Evolutionary conservation across 805 yeast genomes (phyloP), one percentile per base, ranked within the genome.

Genomic region (Hyphopichia homilentoma): DNA sequence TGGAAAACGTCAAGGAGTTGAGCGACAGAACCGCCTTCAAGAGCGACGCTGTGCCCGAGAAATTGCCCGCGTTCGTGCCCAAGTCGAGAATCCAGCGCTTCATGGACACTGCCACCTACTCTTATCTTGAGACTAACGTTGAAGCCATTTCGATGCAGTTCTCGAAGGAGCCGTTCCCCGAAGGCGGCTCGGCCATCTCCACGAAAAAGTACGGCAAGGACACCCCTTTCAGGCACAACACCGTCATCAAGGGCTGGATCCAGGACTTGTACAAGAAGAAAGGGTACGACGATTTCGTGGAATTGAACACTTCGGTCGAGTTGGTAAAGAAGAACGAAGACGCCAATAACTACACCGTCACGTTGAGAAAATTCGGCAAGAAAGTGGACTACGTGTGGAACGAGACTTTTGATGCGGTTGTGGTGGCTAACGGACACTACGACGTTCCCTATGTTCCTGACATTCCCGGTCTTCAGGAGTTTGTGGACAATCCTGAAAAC

Each of bases 391-490:
- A 64, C 16, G 27, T 47, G 59, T 55, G 44, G 41, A 52, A 47
- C 25, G 55, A 58, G 21, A 44, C 35, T 12, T 70, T 57, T 35
- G 75, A 71, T 47, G 52, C 63, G 14, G 62, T 70, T 13, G 52
- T 70, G 11, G 57, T 71, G 7, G 71, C 74, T 6, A 59, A 61
- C 17, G 77, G 77, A 11, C 76, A 71, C 45, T 71, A 68, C 45
- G 70, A 66, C 30, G 51, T 62, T 2, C 76, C 77, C 2, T 68
- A 44, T 33, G 58, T 71, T 27, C 77, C 77, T 8, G 48, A 54
- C 4, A 64, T 68, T 5, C 50, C 55, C 4, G 77, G 77, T 1
- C 49, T 71, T 16, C 45, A 45, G 16, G 53, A 57, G 12, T 61
- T 71, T 51, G 53, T 44, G 20, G 45, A 30, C 20, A 42, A 30